phyloP scores from a whole-genome alignment of 768 basidiomycete genomes.

The Lactarius pseudohatsudake region DNA sequence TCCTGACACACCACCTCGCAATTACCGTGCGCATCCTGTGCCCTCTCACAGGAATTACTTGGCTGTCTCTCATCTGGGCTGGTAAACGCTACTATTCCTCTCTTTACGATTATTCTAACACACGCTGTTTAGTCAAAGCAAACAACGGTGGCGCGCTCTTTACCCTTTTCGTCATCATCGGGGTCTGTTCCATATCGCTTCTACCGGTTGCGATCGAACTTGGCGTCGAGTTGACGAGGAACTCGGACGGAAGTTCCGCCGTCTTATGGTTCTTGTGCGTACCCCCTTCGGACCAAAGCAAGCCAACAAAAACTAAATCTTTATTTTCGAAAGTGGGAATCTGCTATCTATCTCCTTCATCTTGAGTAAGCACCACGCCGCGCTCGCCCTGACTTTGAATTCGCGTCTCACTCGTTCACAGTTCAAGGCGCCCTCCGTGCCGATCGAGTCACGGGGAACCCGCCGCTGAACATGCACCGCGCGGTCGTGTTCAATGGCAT shows the following conservation, averaged over 20 bases:
- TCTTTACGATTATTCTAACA: neutral
- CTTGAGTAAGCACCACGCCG: neutral
- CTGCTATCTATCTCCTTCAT: slow-evolving; percentile 10
- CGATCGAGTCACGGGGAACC: slow-evolving; percentile 49
- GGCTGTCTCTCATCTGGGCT: slow-evolving; percentile 81
- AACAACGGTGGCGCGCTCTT: slow-evolving; percentile 62
- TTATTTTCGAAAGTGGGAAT: slow-evolving; percentile 14
- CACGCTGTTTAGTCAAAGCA: slow-evolving; percentile 50
- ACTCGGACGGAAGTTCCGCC: slow-evolving; percentile 74
- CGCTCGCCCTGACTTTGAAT: slow-evolving; percentile 4
- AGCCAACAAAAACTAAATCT: neutral
- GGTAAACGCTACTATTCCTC: slow-evolving; percentile 42
- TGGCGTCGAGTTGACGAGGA: slow-evolving; percentile 75
- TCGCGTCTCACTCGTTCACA: slow-evolving; percentile 8
- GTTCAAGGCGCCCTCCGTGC: slow-evolving; percentile 65
- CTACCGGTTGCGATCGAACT: slow-evolving; percentile 78
- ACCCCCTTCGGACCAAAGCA: neutral
- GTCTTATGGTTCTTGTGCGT: slow-evolving; percentile 74
- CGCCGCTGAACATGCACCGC: slow-evolving; percentile 71
- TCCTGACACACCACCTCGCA: slow-evolving; percentile 74
- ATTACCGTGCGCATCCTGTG: slow-evolving; percentile 57
- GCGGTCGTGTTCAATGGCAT: slow-evolving; percentile 67
- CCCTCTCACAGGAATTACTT: slow-evolving; percentile 59
- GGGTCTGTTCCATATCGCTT: slow-evolving; percentile 62
- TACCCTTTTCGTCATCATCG: slow-evolving; percentile 66